These are phyloP conservation scores for Isoetes taiwanensis DNA, from an alignment of 75 land plant genomes.

Conservation along the genomic window DNA sequence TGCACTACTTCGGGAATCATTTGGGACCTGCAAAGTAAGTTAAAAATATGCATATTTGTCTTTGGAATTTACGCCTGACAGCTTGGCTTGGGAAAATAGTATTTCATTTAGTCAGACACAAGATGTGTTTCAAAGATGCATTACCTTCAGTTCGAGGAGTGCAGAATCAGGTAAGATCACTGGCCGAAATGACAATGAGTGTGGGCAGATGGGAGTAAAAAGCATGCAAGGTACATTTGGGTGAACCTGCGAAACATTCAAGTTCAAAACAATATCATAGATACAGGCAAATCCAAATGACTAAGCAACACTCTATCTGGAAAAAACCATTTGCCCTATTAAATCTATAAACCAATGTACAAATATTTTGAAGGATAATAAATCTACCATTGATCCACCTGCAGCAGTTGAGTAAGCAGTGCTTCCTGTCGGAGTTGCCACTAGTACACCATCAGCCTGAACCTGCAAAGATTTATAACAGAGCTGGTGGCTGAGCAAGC, in stretches of 20 bases:
- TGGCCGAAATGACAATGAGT: slow-evolving; percentile 94
- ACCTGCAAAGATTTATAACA: too few relatives aligned
- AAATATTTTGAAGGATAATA: neutral
- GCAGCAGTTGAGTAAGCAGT: slow-evolving; percentile 99
- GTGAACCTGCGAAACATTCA: slow-evolving; percentile 53
- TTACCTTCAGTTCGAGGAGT: slow-evolving; percentile 57
- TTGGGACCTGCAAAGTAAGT: slow-evolving; percentile 85
- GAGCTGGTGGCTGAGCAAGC: too few relatives aligned
- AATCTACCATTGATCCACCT: slow-evolving; percentile 93
- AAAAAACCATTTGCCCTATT: too few relatives aligned
- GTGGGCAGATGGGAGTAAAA: slow-evolving; percentile 97
- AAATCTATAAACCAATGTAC: neutral
- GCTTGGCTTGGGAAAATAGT: too few relatives aligned
- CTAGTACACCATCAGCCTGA: slow-evolving; percentile 96
- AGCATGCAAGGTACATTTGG: slow-evolving; percentile 99
- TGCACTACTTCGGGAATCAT: slow-evolving; percentile 83
- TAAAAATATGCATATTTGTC: too few relatives aligned
- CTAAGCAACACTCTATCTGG: neutral
- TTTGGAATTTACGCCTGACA: too few relatives aligned
- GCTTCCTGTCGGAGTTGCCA: slow-evolving; percentile 99
- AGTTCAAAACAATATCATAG: too few relatives aligned
- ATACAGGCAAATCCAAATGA: neutral
- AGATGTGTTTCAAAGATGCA: too few relatives aligned
- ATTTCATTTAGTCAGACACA: too few relatives aligned
- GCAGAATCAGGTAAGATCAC: slow-evolving; percentile 99